These are phyloP conservation scores for Ammopiptanthus mongolicus DNA, from an alignment of 306 rosid genomes.

Conservation along the genomic window DNA sequence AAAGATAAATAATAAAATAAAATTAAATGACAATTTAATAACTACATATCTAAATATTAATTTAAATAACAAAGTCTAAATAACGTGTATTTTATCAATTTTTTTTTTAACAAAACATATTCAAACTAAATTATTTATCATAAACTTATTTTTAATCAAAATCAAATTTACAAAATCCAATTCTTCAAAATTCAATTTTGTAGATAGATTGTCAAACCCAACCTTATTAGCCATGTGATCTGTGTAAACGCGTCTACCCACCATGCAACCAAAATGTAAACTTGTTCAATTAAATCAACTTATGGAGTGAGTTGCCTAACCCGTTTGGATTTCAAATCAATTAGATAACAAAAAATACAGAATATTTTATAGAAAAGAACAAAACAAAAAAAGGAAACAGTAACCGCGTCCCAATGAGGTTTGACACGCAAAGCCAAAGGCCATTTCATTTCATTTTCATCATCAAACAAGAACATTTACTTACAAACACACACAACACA, in stretches of 20 bases:
- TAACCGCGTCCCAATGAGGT: constrained; percentile 18
- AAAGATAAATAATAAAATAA: too few species aligned
- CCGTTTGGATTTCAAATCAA: background rate
- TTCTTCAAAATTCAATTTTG: too few species aligned
- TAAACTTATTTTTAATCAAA: too few species aligned
- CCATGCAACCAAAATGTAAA: background rate
- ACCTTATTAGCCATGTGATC: background rate
- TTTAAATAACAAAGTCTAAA: too few species aligned
- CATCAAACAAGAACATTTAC: background rate
- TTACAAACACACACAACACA: background rate
- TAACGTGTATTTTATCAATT: too few species aligned
- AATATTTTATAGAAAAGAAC: background rate
- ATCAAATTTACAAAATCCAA: too few species aligned
- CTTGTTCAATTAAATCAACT: background rate
- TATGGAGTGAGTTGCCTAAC: background rate
- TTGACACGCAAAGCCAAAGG: constrained; percentile 6
- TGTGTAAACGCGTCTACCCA: constrained; percentile 4
- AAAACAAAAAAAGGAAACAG: background rate
- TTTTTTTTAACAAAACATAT: too few species aligned
- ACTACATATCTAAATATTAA: too few species aligned
- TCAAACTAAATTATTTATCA: too few species aligned
- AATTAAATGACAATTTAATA: too few species aligned
- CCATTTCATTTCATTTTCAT: too few species aligned
- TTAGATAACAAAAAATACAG: background rate
- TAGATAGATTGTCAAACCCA: too few species aligned